Conservation (phyloP, 768 basidiomycete species). For the Tylopilus plumbeoviolaceoides region DNA sequence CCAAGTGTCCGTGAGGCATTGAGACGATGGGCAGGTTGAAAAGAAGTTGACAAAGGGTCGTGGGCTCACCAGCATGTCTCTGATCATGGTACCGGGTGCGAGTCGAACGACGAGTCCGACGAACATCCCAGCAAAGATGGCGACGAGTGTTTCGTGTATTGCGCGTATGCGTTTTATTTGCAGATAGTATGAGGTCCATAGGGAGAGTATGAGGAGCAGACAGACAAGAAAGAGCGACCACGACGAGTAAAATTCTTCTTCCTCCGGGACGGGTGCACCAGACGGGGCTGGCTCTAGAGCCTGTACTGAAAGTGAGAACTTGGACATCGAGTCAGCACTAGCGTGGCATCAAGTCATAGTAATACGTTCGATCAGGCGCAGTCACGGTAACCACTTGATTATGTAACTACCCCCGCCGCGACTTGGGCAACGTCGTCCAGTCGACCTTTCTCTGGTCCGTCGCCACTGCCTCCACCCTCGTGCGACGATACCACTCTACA, state of each 20-base stretch:
- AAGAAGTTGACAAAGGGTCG: neutral
- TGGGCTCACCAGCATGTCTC: constrained; percentile 92
- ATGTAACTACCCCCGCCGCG: constrained; percentile 20
- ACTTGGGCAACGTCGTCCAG: constrained; percentile 22
- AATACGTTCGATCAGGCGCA: neutral
- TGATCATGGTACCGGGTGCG: constrained; percentile 89
- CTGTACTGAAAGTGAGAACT: constrained; percentile 34
- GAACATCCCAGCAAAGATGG: constrained; percentile 93
- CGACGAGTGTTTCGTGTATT: constrained; percentile 93
- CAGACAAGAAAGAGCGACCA: constrained; percentile 95
- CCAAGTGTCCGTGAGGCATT: neutral
- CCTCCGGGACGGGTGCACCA: constrained; percentile 48
- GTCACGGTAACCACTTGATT: neutral
- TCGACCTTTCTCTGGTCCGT: constrained; percentile 17
- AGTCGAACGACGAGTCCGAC: constrained; percentile 90
- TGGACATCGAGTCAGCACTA: constrained; percentile 28
- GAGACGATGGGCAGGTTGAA: neutral
- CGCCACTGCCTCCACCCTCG: neutral
- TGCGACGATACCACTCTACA: constrained; percentile 17
- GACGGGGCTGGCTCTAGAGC: constrained; percentile 27
- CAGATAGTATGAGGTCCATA: constrained; percentile 96
- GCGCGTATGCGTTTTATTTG: constrained; percentile 95
- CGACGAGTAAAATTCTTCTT: constrained; percentile 88
- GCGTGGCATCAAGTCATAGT: constrained; percentile 2
- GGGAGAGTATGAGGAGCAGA: constrained; percentile 86